Conservation (phyloP, 208 protist genomes). For the Trypanosoma caninum region DNA sequence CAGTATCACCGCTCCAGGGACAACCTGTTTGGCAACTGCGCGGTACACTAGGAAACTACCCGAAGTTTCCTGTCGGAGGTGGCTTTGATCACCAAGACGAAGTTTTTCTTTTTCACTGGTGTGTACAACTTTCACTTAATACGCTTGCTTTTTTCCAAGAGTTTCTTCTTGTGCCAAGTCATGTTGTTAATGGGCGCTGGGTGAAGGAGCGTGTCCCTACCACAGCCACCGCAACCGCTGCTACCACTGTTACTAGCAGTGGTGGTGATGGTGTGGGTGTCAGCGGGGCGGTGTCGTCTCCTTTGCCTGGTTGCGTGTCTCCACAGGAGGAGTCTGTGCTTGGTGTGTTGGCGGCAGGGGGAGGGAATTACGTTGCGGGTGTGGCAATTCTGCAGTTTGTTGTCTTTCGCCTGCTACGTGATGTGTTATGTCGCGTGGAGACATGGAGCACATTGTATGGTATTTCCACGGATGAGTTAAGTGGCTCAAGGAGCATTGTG, state of each 20-base stretch:
- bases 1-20: too few relatives aligned
- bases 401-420: slow-evolving; percentile 64
- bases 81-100: slow-evolving; percentile 64
- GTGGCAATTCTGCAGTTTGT: slow-evolving; percentile 74
- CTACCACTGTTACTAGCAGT: too few relatives aligned
- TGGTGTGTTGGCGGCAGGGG: slow-evolving; percentile 50
- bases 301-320: slow-evolving; percentile 48
- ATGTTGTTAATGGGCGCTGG: slow-evolving; percentile 57
- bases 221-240: background rate
- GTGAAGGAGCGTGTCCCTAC: slow-evolving; percentile 2
- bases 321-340: slow-evolving; percentile 67
- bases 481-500: slow-evolving; percentile 44
- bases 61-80: slow-evolving; percentile 29
- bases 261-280: too few relatives aligned
- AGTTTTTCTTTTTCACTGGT: slow-evolving; percentile 82
- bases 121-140: slow-evolving; percentile 71
- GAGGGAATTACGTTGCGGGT: slow-evolving; percentile 73
- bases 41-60: slow-evolving; percentile 24
- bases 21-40: slow-evolving; percentile 29
- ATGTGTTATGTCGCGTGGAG: slow-evolving; percentile 56
- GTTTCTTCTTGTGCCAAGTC: slow-evolving; percentile 60
- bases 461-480: slow-evolving; percentile 34
- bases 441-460: slow-evolving; percentile 76
- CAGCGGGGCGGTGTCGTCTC: background rate
- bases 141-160: slow-evolving; percentile 77